Base-by-base conservation (phyloP, 2,329 filamentous ascomycete species). In the Beauveria medogensis region DNA sequence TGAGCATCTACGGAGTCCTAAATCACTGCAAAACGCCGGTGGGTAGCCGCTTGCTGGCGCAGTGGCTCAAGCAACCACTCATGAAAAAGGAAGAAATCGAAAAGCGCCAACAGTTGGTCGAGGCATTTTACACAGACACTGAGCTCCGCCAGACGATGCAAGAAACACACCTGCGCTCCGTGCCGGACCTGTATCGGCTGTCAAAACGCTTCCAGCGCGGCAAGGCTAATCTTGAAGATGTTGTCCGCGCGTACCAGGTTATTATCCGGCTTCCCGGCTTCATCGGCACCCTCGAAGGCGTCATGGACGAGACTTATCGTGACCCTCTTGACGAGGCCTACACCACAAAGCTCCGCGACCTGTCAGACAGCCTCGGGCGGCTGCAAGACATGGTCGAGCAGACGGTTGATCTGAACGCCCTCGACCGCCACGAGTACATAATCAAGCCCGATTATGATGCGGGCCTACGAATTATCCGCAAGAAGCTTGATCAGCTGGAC, bases 361-460 rank as follows among this genome's bases (percentile, higher is more conserved):
- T 91, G 63, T 89, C 87, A 6, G 86, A 91, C 69, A 90, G 87
- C 69, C 81, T 99, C 55, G 87, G 83, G 28, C 96, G 92, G 71
- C 80, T 99, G 12, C 90, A 93, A 69, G 94, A 99, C 71, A 97
- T 99, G 91, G 94, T 99, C 0, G 94, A 99, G 77, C 96, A 94
- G 2, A 99, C 95, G 0, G 92, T 99, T 16, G 94, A 99, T 69
- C 83, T 99, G 0, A 91, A 96, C 62, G 94, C 94, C 3, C 83
- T 99, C 12, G 93, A 99, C 69, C 92, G 94, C 66, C 94, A 99
- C 70, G 94, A 99, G 71, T 99, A 95, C 75, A 93, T 97, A 68
- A 99, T 99, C 82, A 99, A 97, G 75, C 90, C 95, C 1, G 94
- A 99, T 70, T 99, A 97, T 65, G 94, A 99, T 69, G 92, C 97